A percentile compares a stretch with the other conserved stretches of the same genome.
phyloP scores from a whole-genome alignment of 2,329 filamentous ascomycete genomes.

The Neonectria ditissima region DNA sequence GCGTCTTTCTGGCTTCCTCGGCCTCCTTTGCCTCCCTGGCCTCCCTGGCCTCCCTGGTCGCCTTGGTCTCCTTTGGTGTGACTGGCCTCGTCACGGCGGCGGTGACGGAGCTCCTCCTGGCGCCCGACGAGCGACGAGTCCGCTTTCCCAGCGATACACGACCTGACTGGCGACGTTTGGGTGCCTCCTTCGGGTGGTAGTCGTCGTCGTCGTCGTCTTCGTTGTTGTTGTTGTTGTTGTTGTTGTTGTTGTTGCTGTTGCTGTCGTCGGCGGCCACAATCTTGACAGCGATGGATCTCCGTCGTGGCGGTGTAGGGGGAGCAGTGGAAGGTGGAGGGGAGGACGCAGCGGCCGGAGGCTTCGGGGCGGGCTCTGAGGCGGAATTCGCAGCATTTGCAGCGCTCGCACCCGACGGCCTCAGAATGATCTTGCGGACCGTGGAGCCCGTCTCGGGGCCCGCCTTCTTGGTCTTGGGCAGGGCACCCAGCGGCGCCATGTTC shows the following conservation, averaged over 20 bases:
- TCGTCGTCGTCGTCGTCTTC: constrained; percentile 57
- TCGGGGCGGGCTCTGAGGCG: constrained; percentile 35
- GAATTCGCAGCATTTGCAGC: constrained; percentile 34
- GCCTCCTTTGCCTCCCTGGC: constrained; percentile 19
- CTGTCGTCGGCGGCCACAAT: constrained; percentile 47
- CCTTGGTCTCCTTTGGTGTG: constrained; percentile 30
- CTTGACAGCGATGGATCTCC: constrained; percentile 41
- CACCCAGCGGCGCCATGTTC: constrained; percentile 85
- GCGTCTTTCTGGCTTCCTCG: constrained; percentile 21
- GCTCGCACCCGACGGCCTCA: constrained; percentile 53
- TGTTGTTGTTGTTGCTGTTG: too few species aligned
- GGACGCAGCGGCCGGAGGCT: constrained; percentile 39
- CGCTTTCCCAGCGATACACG: constrained; percentile 49
- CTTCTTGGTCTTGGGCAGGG: constrained; percentile 71
- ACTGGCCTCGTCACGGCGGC: constrained; percentile 37
- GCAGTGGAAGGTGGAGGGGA: constrained; percentile 39
- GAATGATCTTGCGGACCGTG: constrained; percentile 58
- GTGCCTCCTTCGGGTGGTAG: constrained; percentile 55
- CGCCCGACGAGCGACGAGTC: constrained; percentile 41
- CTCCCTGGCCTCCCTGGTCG: constrained; percentile 31
- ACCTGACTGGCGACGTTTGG: constrained; percentile 50
- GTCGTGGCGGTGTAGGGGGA: constrained; percentile 44
- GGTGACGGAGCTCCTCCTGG: constrained; percentile 37
- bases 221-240: too few species aligned
- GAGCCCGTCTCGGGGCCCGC: constrained; percentile 44